Base-by-base conservation (phyloP, 116 monocot genomes). In the Iris pallida region DNA sequence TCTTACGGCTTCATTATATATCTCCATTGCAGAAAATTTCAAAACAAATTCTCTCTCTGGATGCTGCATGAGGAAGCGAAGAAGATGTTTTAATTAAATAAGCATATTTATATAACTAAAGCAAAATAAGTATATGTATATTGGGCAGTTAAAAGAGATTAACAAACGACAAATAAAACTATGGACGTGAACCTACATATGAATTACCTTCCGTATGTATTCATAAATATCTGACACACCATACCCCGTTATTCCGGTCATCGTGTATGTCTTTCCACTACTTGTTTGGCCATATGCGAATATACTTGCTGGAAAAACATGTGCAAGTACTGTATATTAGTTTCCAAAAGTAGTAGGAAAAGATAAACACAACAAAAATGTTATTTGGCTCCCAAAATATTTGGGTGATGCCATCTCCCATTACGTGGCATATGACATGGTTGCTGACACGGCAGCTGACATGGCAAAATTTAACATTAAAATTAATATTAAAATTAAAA, bases 271-370 rank as follows among this genome's bases (percentile, higher is more conserved):
- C 77, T 97, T 97, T 47, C 92, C 97, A 76, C 97, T 97, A 78
- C 92, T 92, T 47, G 97, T 97, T 80, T 97, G 97, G 17, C 97
- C 97, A 57, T 97, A 97, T 4, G 97, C 97, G 76, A 97, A 97
- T 57, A 97, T 83, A 76, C 89, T 90, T 12, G 97, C 92, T 92
- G 86, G n/a, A 72, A 47, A 67, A 13, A 59, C 18, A 42, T 58
- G 47, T 42, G 30, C 30, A 30, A 0, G 30, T 30, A 30, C 30
- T 30, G 30, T 30, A 30, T 30, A 30, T 30, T 30, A 30, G 30
- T 30, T 30, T 30, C 30, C 30, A 30, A 30, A 30, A 30, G 30
- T 30, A 30, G 30, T 3, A 30, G 30, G 30, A 30, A 30, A 30
- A 30, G 30, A 30, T 30, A 30, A 30, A 30, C n/a, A n/a, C 20